Conservation (phyloP, 805 yeast species). For the Limtongia smithiae region DNA sequence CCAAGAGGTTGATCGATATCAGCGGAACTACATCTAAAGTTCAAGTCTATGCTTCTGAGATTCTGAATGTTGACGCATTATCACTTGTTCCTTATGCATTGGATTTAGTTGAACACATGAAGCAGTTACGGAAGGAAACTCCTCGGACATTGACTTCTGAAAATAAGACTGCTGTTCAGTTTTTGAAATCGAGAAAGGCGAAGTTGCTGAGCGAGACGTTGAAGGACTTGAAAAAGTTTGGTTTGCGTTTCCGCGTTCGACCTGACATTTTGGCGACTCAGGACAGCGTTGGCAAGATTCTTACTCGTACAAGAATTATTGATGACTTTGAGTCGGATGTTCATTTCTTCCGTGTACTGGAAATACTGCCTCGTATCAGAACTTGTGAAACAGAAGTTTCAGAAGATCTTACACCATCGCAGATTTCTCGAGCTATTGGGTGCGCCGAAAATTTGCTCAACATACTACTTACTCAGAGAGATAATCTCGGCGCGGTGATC, state of each 20-base stretch:
- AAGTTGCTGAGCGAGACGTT: slow-evolving; percentile 73
- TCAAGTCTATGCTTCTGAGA: slow-evolving; percentile 44
- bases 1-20: slow-evolving; percentile 53
- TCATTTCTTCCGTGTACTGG: slow-evolving; percentile 67
- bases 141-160: slow-evolving; percentile 70
- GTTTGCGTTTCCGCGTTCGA: slow-evolving; percentile 64
- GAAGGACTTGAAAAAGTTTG: slow-evolving; percentile 70
- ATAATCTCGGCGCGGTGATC: background rate
- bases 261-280: slow-evolving; percentile 63
- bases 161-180: slow-evolving; percentile 63
- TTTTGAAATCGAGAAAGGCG: slow-evolving; percentile 76
- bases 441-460: slow-evolving; percentile 67
- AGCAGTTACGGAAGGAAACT: slow-evolving; percentile 66
- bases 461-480: slow-evolving; percentile 44
- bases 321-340: slow-evolving; percentile 43
- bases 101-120: slow-evolving; percentile 55
- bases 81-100: slow-evolving; percentile 53
- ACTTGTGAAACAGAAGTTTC: slow-evolving; percentile 56
- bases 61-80: slow-evolving; percentile 44
- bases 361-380: slow-evolving; percentile 75
- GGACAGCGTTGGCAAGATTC: slow-evolving; percentile 57
- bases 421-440: slow-evolving; percentile 72
- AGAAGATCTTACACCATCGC: slow-evolving; percentile 72
- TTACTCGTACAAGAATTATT: slow-evolving; percentile 54
- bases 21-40: slow-evolving; percentile 53